A percentile compares a stretch with the other conserved stretches of the same genome.
Conservation (phyloP, 805 yeast species). For the Metschnikowia drakensbergensis region DNA sequence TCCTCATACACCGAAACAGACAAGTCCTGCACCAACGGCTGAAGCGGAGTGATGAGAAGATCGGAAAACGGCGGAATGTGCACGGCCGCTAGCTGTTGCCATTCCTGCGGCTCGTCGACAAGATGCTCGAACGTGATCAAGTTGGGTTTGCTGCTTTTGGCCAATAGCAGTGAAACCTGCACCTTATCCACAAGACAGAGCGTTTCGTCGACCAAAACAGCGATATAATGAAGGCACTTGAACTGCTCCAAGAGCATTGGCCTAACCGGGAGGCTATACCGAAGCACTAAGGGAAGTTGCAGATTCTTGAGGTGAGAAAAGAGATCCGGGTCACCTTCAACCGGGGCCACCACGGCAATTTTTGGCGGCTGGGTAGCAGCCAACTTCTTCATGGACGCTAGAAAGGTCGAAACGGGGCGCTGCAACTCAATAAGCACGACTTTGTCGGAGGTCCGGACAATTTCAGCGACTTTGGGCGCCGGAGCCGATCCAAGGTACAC, state of each 20-base stretch:
- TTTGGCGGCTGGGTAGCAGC: not conserved
- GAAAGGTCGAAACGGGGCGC: not conserved
- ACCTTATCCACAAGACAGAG: not conserved
- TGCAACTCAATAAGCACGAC: slow-evolving; percentile 3
- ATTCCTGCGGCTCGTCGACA: not conserved
- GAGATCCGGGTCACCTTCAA: not conserved
- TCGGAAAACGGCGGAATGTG: slow-evolving; percentile 6
- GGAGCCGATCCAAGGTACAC: slow-evolving; percentile 1
- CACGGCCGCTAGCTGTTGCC: slow-evolving; percentile 2
- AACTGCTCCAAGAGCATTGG: not conserved
- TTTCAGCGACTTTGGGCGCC: not conserved
- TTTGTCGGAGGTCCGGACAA: not conserved
- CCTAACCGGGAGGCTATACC: not conserved
- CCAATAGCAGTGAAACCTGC: not conserved
- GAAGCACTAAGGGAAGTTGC: slow-evolving; percentile 5
- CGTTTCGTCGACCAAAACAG: not conserved
- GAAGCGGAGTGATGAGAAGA: slow-evolving; percentile 51
- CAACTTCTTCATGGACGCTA: not conserved
- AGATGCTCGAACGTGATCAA: not conserved
- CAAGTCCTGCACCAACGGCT: slow-evolving; percentile 62
- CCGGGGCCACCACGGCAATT: slow-evolving; percentile 7
- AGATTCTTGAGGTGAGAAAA: slow-evolving; percentile 1
- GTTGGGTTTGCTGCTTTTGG: slow-evolving; percentile 1
- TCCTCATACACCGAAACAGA: slow-evolving; percentile 57
- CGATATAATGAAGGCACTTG: slow-evolving; percentile 12